phyloP scores from a whole-genome alignment of 352 stramenopile genomes.

The Phytophthora gonapodyides region DNA sequence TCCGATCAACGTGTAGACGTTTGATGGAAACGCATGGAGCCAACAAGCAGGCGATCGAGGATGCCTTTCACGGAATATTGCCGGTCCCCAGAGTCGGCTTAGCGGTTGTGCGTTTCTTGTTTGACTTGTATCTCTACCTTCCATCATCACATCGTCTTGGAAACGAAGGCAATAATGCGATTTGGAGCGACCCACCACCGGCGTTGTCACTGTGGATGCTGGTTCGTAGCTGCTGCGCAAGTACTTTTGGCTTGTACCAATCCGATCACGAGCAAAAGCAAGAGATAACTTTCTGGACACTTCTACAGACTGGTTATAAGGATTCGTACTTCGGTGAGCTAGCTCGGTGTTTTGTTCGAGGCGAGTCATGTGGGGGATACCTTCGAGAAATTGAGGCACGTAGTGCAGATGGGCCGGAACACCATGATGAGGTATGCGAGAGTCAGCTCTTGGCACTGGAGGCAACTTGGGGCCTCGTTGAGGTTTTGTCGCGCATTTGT shows the following conservation, averaged over 20 bases:
- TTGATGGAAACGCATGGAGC: conserved; percentile 2
- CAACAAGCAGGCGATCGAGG: conserved; percentile 18
- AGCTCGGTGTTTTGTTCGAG: conserved; percentile 44
- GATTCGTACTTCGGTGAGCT: conserved; percentile 45
- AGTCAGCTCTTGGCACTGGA: conserved; percentile 38
- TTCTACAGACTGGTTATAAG: conserved; percentile 52
- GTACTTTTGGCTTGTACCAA: conserved; percentile 19
- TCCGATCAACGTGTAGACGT: conserved; percentile 28
- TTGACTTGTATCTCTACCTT: conserved; percentile 74
- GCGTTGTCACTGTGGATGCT: conserved; percentile 70
- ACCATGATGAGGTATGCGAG: conserved; percentile 31
- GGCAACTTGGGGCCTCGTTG: conserved; percentile 36
- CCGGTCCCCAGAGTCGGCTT: conserved; percentile 51
- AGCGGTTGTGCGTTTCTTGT: conserved; percentile 66
- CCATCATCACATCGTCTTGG: conserved; percentile 59
- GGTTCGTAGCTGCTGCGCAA: conserved; percentile 47
- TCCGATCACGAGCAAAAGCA: conserved; percentile 19
- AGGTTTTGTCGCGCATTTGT: conserved; percentile 4
- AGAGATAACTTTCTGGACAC: conserved; percentile 55
- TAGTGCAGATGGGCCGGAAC: conserved; percentile 1
- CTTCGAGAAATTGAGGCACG: conserved; percentile 30
- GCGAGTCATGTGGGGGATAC: conserved; percentile 49
- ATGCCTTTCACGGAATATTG: conserved; percentile 19
- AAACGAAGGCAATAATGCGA: background rate
- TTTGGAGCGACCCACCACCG: conserved; percentile 17